phyloP scores from a whole-genome alignment of 306 rosid genomes.

The Psophocarpus tetragonolobus region DNA sequence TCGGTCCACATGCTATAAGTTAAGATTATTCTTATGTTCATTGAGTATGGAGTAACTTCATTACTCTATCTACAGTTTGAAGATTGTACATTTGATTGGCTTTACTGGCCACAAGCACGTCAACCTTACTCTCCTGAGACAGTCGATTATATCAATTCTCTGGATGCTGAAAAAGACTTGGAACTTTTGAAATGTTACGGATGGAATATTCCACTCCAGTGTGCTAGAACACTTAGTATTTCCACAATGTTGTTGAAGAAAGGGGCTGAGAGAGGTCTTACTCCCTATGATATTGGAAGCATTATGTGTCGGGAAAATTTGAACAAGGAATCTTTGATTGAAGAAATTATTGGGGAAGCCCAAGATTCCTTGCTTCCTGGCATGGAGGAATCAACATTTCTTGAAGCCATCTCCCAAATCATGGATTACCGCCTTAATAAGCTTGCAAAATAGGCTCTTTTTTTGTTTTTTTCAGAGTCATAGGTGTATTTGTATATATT shows the following conservation, averaged over 20 bases:
- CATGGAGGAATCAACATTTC: constrained; percentile 63
- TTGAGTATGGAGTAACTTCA: constrained; percentile 13
- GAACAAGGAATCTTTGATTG: constrained; percentile 65
- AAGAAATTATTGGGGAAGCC: constrained; percentile 63
- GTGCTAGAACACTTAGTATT: constrained; percentile 59
- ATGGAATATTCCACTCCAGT: constrained; percentile 65
- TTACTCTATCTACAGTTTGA: constrained; percentile 59
- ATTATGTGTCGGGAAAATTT: constrained; percentile 69
- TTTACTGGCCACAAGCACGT: constrained; percentile 80
- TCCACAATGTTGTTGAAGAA: constrained; percentile 83
- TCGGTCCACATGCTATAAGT: not conserved
- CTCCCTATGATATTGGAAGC: constrained; percentile 73
- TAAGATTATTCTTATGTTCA: not conserved
- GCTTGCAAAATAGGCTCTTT: constrained; percentile 43
- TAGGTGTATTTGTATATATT: constrained; percentile 42
- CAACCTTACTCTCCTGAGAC: constrained; percentile 59
- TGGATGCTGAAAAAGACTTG: constrained; percentile 72
- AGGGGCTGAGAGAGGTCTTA: constrained; percentile 72
- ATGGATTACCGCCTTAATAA: constrained; percentile 67
- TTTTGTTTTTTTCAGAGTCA: not conserved
- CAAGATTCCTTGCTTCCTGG: constrained; percentile 57
- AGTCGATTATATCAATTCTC: constrained; percentile 61
- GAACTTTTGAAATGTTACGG: constrained; percentile 61
- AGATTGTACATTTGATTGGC: constrained; percentile 92
- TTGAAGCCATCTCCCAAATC: constrained; percentile 53